Evolutionary conservation across 2,329 filamentous ascomycete genomes (phyloP).

Genomic region (Dendryphion nanum): DNA sequence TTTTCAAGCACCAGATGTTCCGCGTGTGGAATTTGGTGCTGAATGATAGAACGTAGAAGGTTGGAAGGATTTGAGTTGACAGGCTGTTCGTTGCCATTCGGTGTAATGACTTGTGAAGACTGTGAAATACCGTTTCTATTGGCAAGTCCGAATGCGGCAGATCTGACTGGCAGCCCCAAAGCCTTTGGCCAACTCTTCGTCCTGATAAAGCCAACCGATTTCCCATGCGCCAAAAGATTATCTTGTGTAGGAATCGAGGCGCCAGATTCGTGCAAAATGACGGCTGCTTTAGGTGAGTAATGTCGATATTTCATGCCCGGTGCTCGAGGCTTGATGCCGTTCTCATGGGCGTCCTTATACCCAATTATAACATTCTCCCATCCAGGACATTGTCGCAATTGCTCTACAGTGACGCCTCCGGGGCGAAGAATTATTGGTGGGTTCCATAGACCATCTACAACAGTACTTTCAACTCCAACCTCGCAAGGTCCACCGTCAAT

Average conservation of each 20-base stretch:
- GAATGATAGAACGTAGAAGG: constrained; percentile 33
- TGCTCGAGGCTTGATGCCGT: constrained; percentile 68
- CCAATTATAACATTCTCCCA: constrained; percentile 78
- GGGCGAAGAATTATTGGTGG: constrained; percentile 83
- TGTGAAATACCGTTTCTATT: constrained; percentile 12
- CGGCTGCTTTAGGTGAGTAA: constrained; percentile 86
- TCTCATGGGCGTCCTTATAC: constrained; percentile 72
- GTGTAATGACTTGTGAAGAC: not conserved
- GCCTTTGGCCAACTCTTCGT: constrained; percentile 25
- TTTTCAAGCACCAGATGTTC: constrained; percentile 14
- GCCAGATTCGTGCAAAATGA: constrained; percentile 74
- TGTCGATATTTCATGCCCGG: constrained; percentile 99
- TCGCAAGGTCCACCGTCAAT: constrained; percentile 83
- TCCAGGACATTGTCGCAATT: constrained; percentile 69
- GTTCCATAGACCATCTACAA: constrained; percentile 82
- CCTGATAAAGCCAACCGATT: constrained; percentile 42
- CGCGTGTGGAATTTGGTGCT: constrained; percentile 33
- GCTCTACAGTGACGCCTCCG: constrained; percentile 81
- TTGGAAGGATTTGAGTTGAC: constrained; percentile 20
- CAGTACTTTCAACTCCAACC: constrained; percentile 94
- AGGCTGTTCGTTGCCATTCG: not conserved
- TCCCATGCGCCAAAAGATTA: constrained; percentile 26
- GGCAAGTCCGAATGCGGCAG: not conserved
- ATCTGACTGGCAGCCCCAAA: constrained; percentile 13
- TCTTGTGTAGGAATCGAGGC: constrained; percentile 27